phyloP scores from a whole-genome alignment of 1,284 basidiomycete species.

The Phellopilus nigrolimitatus region DNA sequence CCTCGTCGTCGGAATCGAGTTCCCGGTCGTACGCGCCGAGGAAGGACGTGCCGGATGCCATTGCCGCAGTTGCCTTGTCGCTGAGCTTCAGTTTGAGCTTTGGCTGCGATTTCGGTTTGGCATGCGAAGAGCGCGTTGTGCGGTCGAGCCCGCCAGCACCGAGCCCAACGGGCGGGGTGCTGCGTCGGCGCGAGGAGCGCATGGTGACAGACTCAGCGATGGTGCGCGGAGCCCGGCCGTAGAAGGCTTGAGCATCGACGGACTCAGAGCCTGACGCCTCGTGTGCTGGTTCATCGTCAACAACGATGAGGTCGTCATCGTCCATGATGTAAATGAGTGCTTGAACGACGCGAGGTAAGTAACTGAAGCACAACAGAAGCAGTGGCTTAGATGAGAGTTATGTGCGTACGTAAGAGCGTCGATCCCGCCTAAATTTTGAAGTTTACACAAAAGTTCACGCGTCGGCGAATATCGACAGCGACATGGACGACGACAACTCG shows the following conservation, averaged over 20 bases:
- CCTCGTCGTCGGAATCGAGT: conserved; percentile 91
- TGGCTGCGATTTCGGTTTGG: conserved; percentile 49
- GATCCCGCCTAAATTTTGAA: conserved; percentile 11
- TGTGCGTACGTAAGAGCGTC: conserved; percentile 3
- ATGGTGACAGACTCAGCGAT: conserved; percentile 14
- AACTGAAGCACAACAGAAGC: not conserved
- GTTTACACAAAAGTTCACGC: not conserved
- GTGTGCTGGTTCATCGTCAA: conserved; percentile 41
- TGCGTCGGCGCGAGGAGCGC: conserved; percentile 23
- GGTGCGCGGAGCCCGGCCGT: conserved; percentile 9
- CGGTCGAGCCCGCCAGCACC: conserved; percentile 21
- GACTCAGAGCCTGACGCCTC: conserved; percentile 19
- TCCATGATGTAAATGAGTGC: conserved; percentile 35
- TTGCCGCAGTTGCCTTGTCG: conserved; percentile 65
- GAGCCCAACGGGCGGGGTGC: conserved; percentile 20
- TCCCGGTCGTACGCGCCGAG: conserved; percentile 89
- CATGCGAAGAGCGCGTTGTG: conserved; percentile 34
- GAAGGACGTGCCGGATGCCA: conserved; percentile 77
- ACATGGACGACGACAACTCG: conserved; percentile 46
- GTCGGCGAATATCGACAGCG: not conserved
- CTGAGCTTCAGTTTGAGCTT: conserved; percentile 82
- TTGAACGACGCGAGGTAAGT: not conserved
- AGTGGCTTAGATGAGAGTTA: not conserved
- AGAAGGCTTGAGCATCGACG: conserved; percentile 21
- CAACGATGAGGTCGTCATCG: conserved; percentile 62